phyloP scores from a whole-genome alignment of 176 grass and related monocot genomes.

The Saccharum spontaneum region DNA sequence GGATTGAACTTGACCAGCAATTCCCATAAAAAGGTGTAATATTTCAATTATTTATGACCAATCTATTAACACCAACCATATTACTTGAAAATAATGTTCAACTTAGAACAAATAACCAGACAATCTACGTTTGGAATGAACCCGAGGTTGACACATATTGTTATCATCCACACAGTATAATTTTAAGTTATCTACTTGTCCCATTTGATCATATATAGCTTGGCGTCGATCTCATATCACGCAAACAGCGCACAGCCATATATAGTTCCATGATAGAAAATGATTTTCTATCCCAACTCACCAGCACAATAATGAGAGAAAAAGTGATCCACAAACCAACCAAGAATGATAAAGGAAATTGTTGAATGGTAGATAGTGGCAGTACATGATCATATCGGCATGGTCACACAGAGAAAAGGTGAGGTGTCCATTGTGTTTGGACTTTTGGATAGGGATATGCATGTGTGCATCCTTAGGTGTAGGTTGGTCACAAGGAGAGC shows the following conservation, averaged over 20 bases:
- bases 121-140: no score
- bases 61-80: neutral
- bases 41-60: neutral
- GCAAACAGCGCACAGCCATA: neutral
- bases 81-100: no score
- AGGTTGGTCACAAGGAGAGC: slow-evolving; percentile 13
- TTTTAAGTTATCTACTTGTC: neutral
- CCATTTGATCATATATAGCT: neutral
- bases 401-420: neutral
- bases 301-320: neutral
- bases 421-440: slow-evolving; percentile 5
- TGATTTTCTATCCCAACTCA: neutral
- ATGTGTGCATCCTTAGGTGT: neutral
- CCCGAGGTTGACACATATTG: neutral
- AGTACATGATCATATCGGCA: slow-evolving; percentile 19
- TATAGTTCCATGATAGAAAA: neutral
- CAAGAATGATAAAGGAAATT: neutral
- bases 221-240: neutral
- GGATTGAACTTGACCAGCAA: neutral
- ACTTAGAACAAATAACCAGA: neutral
- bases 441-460: slow-evolving; percentile 21
- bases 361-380: neutral
- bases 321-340: neutral
- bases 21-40: neutral
- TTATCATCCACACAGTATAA: neutral